A percentile compares a stretch with the other conserved stretches of the same genome.
Conservation (phyloP, 2,329 filamentous ascomycete genomes). For the Claviceps citrina region DNA sequence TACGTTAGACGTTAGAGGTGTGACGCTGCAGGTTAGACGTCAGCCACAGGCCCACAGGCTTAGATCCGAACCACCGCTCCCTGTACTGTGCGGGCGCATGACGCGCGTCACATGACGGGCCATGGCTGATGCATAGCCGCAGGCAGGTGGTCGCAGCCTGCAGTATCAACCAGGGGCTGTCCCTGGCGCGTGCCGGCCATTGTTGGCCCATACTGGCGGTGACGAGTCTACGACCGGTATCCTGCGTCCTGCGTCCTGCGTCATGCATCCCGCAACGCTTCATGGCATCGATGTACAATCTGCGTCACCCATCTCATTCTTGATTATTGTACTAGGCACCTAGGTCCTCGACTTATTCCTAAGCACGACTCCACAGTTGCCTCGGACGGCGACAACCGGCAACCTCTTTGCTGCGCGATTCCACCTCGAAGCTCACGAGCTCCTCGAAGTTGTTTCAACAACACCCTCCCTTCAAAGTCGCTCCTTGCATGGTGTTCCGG, state of each 20-base stretch:
- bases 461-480: background rate
- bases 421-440: conserved; percentile 1
- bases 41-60: conserved; percentile 1
- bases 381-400: background rate
- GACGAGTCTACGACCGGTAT: too few relatives aligned
- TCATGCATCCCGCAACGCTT: background rate
- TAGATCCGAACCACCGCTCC: too few relatives aligned
- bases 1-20: conserved; percentile 11
- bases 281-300: background rate
- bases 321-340: background rate
- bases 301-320: background rate
- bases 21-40: conserved; percentile 12
- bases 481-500: background rate
- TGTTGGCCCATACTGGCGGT: too few relatives aligned
- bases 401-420: too few relatives aligned
- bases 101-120: conserved; percentile 1
- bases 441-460: background rate
- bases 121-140: too few relatives aligned
- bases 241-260: background rate
- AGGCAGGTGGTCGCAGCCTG: too few relatives aligned
- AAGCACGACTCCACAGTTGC: background rate
- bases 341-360: too few relatives aligned
- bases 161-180: too few relatives aligned
- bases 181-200: too few relatives aligned
- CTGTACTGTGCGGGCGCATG: background rate